phyloP scores from a whole-genome alignment of 106 monocot species.

The Acanthochlamys bracteata region DNA sequence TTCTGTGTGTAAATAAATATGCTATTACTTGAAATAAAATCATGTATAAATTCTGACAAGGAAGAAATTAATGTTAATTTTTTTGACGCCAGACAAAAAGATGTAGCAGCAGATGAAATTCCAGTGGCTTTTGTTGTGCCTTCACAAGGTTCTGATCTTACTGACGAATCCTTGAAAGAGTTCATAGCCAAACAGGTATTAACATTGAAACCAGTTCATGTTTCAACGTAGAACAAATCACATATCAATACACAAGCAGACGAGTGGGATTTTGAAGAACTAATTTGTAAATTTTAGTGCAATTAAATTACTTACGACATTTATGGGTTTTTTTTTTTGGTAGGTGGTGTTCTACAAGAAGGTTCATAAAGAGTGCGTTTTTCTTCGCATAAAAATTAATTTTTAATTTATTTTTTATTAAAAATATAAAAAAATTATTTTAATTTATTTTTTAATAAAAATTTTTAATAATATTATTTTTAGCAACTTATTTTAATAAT shows the following conservation, averaged over 20 bases:
- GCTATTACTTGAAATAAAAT: too few species aligned
- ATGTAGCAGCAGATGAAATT: constrained; percentile 78
- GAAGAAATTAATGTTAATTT: not conserved
- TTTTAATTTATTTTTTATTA: too few species aligned
- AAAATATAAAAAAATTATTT: too few species aligned
- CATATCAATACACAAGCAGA: too few species aligned
- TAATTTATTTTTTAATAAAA: too few species aligned
- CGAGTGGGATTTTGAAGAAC: not conserved
- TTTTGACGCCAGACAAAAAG: constrained; percentile 39
- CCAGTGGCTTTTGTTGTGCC: constrained; percentile 81
- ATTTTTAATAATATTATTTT: too few species aligned
- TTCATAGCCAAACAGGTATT: constrained; percentile 82
- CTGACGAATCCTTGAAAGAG: constrained; percentile 67
- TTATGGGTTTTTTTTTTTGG: not conserved
- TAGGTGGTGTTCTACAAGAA: constrained; percentile 76
- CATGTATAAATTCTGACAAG: not conserved
- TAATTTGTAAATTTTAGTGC: not conserved
- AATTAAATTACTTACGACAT: not conserved
- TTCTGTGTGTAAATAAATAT: too few species aligned
- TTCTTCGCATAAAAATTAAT: too few species aligned
- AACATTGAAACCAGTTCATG: not conserved
- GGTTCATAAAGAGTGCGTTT: too few species aligned
- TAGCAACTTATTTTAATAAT: too few species aligned
- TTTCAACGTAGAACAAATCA: not conserved
- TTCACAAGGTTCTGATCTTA: constrained; percentile 37